Evolutionary conservation across 2,329 filamentous ascomycete species (phyloP).

Genomic region (Conoideocrella luteorostrata): DNA sequence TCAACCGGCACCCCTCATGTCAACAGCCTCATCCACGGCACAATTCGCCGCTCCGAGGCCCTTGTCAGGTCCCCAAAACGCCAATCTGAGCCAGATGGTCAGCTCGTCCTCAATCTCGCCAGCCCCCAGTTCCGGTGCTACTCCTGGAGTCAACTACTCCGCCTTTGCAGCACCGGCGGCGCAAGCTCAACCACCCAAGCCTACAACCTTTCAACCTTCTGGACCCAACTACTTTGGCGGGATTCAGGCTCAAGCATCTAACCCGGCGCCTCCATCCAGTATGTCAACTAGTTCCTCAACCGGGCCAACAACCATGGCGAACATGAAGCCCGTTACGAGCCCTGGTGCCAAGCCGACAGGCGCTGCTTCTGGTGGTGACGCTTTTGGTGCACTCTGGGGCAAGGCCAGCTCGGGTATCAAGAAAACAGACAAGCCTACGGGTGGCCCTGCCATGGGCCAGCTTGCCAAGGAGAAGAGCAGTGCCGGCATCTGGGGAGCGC

Average conservation of each 20-base stretch:
- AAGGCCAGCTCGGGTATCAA: conserved; percentile 68
- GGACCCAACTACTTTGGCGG: conserved; percentile 96
- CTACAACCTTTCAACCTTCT: conserved; percentile 63
- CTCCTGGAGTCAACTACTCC: conserved; percentile 57
- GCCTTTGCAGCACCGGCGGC: conserved; percentile 42
- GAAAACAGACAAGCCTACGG: conserved; percentile 56
- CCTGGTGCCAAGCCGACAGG: conserved; percentile 45
- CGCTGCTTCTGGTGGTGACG: conserved; percentile 64
- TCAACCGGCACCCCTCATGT: conserved; percentile 41
- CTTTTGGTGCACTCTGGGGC: conserved; percentile 83
- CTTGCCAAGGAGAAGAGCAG: conserved; percentile 97
- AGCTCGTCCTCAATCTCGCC: conserved; percentile 77
- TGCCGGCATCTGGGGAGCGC: conserved; percentile 86
- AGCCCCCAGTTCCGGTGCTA: conserved; percentile 49
- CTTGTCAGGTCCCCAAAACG: conserved; percentile 73
- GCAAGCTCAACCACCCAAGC: conserved; percentile 44
- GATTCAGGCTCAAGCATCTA: conserved; percentile 43
- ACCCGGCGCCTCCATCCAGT: conserved; percentile 23
- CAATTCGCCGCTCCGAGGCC: conserved; percentile 80
- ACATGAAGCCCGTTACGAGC: conserved; percentile 41
- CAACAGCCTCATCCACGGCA: conserved; percentile 47
- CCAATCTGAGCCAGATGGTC: conserved; percentile 73
- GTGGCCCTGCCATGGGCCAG: conserved; percentile 78
- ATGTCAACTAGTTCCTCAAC: conserved; percentile 25
- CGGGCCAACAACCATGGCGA: conserved; percentile 33